Percentiles rank a stretch among this genome's conserved stretches.
Conservation (phyloP, 371 early-diverging fungal genomes). For the Circinella minor region DNA sequence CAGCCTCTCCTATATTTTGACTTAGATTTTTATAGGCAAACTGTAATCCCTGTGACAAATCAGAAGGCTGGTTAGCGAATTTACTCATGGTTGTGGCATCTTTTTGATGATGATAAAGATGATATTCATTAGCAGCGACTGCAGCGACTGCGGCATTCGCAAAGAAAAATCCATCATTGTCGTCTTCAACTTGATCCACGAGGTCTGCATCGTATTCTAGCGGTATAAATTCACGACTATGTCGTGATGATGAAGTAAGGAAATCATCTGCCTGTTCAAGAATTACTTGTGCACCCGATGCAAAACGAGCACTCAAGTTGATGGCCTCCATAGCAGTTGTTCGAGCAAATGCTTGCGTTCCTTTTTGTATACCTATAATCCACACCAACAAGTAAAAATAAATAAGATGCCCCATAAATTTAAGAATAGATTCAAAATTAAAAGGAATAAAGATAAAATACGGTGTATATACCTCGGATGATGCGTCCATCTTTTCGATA, state of each 20-base stretch:
- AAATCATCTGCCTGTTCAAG: constrained; percentile 92
- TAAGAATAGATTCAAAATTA: neutral
- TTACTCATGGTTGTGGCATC: constrained; percentile 57
- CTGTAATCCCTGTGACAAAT: constrained; percentile 85
- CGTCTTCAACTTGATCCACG: constrained; percentile 15
- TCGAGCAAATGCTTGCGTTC: constrained; percentile 87
- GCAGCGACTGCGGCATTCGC: constrained; percentile 10
- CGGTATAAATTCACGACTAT: constrained; percentile 10
- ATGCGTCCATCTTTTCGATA: constrained; percentile 92
- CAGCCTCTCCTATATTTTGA: constrained; percentile 79
- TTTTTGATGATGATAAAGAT: constrained; percentile 6
- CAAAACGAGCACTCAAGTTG: constrained; percentile 84
- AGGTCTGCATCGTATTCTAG: constrained; percentile 10
- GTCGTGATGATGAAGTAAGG: constrained; percentile 41
- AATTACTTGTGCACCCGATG: constrained; percentile 89
- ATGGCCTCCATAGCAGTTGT: constrained; percentile 92
- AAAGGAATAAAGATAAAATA: neutral
- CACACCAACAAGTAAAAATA: too few species aligned
- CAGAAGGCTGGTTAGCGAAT: constrained; percentile 83
- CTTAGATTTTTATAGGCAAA: constrained; percentile 80
- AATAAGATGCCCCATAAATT: too few species aligned
- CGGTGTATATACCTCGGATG: constrained; percentile 62
- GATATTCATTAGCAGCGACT: constrained; percentile 9
- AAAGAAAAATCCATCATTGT: constrained; percentile 15
- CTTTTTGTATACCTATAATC: constrained; percentile 72